Conservation (phyloP, 495 filamentous ascomycete species). For the Immersiella caudata region DNA sequence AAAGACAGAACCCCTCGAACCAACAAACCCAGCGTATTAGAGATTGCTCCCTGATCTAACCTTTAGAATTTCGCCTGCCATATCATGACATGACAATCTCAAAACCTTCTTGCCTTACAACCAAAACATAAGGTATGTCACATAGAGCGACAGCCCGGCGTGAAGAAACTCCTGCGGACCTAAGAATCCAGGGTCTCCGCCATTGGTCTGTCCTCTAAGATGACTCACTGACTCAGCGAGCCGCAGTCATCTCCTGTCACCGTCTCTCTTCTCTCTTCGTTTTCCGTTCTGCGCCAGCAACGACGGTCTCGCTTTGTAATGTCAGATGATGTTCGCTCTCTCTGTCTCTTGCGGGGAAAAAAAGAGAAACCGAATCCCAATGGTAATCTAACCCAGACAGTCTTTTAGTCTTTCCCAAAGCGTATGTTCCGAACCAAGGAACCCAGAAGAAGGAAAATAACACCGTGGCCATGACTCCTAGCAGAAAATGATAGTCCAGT, state of each 20-base stretch:
- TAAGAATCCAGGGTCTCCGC: background rate
- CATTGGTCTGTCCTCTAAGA: background rate
- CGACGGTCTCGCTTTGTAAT: background rate
- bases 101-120: background rate
- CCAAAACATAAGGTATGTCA: background rate
- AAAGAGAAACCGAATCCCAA: background rate
- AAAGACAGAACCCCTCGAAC: slow-evolving; percentile 8
- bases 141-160: background rate
- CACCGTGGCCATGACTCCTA: background rate
- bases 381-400: slow-evolving; percentile 1
- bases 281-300: background rate
- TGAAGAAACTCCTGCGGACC: background rate
- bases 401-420: background rate
- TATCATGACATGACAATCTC: background rate
- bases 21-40: background rate
- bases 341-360: background rate
- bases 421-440: background rate
- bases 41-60: slow-evolving; percentile 22
- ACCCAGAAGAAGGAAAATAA: slow-evolving; percentile 1
- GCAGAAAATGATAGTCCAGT: slow-evolving; percentile 9
- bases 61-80: slow-evolving; percentile 7
- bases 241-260: background rate
- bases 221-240: background rate
- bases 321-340: background rate
- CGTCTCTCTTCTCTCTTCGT: background rate